Conservation (phyloP, 2,329 filamentous ascomycete species). For the Colletotrichum tabaci region DNA sequence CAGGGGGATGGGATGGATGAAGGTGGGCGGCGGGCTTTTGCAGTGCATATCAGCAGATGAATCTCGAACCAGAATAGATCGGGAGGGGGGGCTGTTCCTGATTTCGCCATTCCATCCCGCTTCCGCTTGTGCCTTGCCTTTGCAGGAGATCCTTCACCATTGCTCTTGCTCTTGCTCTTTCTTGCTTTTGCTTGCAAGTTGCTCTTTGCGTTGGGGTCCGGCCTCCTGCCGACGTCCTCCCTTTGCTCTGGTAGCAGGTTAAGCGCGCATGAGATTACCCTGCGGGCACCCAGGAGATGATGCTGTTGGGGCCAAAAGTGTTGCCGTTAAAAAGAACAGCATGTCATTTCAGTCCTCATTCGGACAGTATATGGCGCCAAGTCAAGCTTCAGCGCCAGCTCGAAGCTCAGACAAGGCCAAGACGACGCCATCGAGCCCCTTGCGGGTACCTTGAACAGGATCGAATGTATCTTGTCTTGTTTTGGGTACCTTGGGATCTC, state of each 20-base stretch:
- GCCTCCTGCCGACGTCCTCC: constrained; percentile 23
- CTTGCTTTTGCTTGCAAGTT: not conserved
- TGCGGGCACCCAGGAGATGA: not conserved
- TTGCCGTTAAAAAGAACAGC: not conserved
- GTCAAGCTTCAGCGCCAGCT: constrained; percentile 1
- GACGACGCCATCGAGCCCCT: constrained; percentile 18
- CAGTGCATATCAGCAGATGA: no score
- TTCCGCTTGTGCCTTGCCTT: not conserved
- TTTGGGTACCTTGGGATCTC: not conserved
- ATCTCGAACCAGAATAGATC: constrained; percentile 24
- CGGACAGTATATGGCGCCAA: not conserved
- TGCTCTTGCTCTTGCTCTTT: not conserved
- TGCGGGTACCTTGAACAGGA: constrained; percentile 3
- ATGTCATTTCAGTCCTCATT: constrained; percentile 10
- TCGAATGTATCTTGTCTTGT: not conserved
- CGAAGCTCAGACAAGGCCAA: constrained; percentile 21
- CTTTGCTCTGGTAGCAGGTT: constrained; percentile 8
- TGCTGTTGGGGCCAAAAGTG: not conserved
- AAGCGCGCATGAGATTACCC: not conserved
- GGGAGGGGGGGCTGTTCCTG: constrained; percentile 3
- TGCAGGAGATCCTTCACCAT: constrained; percentile 24
- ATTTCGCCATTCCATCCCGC: not conserved
- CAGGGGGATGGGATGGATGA: not conserved
- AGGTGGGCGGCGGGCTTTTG: no score
- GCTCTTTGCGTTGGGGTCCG: constrained; percentile 6